phyloP scores from a whole-genome alignment of 2,329 filamentous ascomycete genomes.

The Annulohypoxylon truncatum region DNA sequence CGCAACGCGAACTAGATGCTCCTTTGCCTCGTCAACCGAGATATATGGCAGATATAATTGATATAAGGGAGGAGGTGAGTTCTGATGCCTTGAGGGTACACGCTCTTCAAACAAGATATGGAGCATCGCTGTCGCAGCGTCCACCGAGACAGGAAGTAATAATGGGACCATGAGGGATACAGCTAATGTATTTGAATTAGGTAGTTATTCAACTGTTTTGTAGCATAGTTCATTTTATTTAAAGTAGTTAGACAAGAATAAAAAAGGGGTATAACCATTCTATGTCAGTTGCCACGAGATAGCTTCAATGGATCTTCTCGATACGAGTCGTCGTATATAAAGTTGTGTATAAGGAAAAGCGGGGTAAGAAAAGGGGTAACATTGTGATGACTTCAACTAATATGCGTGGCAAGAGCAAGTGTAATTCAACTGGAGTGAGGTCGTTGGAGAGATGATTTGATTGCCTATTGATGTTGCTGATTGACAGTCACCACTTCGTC shows the following conservation, averaged over 20 bases:
- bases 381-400: background rate
- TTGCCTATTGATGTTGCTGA: constrained; percentile 13
- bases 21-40: background rate
- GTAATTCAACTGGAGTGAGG: background rate
- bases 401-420: constrained; percentile 4
- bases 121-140: background rate
- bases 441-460: constrained; percentile 9
- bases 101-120: too few species aligned
- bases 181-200: background rate
- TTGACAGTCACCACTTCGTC: constrained; percentile 21
- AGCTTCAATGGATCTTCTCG: too few species aligned
- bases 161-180: background rate
- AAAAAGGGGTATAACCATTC: too few species aligned
- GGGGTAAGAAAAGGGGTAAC: background rate
- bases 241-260: too few species aligned
- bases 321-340: background rate
- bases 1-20: too few species aligned
- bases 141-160: background rate
- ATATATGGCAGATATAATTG: background rate
- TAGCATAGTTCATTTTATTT: background rate
- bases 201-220: background rate
- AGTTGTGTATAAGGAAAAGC: background rate
- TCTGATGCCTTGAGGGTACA: too few species aligned
- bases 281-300: too few species aligned
- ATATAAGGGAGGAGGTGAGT: too few species aligned